Evolutionary conservation across 352 stramenopile genomes (phyloP).

Genomic region (Globisporangium orthogonon): DNA sequence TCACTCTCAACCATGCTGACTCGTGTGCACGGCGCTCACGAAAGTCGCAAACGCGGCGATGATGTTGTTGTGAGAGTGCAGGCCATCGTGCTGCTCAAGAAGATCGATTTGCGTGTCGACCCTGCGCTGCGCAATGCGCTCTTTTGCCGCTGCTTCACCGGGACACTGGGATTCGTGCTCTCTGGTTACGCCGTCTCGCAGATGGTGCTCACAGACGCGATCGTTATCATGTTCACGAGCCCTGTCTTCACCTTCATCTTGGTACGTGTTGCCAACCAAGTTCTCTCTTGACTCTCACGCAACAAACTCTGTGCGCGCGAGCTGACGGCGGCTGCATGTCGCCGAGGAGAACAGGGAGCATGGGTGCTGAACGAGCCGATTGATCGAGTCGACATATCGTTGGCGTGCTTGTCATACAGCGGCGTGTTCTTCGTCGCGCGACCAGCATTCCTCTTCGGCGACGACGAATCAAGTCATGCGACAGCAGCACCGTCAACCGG

Average conservation of each 20-base stretch:
- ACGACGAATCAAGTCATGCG: constrained; percentile 6
- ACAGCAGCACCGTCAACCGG: constrained; percentile 14
- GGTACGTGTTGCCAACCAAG: constrained; percentile 6
- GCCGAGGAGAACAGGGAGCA: constrained; percentile 20
- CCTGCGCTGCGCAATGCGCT: constrained; percentile 29
- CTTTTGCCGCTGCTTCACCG: constrained; percentile 44
- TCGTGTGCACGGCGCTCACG: not conserved
- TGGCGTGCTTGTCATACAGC: constrained; percentile 41
- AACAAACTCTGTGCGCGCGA: not conserved
- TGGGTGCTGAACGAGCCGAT: constrained; percentile 39
- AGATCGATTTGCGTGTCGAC: constrained; percentile 27
- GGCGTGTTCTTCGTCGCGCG: constrained; percentile 62
- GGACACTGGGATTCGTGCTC: constrained; percentile 41
- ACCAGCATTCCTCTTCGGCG: constrained; percentile 42
- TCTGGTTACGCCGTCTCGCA: constrained; percentile 58
- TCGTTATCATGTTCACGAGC: constrained; percentile 59
- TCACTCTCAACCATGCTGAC: not conserved
- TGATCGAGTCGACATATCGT: constrained; percentile 36
- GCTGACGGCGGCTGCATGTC: not conserved
- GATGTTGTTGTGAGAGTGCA: constrained; percentile 10
- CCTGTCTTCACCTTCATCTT: constrained; percentile 60
- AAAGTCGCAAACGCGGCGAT: not conserved
- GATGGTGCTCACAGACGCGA: constrained; percentile 68
- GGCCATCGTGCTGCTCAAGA: constrained; percentile 27
- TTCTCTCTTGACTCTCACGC: not conserved